phyloP scores from a whole-genome alignment of 257 asterid genomes.

The Penstemon davidsonii region DNA sequence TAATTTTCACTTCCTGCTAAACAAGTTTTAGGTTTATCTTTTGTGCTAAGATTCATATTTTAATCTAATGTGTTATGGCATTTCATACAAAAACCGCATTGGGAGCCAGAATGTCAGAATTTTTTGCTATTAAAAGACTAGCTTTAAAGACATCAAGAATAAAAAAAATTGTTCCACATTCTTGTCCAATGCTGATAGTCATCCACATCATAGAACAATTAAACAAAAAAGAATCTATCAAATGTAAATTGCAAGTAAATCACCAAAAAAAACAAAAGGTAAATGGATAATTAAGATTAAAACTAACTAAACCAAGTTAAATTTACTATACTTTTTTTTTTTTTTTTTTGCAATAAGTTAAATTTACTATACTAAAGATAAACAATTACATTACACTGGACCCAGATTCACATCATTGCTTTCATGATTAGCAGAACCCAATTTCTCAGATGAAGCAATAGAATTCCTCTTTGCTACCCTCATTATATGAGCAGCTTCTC shows the following conservation, averaged over 20 bases:
- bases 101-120: too few species aligned
- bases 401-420: constrained; percentile 53
- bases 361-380: too few species aligned
- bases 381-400: constrained; percentile 13
- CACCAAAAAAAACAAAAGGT: background rate
- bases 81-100: too few species aligned
- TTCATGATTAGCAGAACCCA: constrained; percentile 30
- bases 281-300: background rate
- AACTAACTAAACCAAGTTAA: background rate
- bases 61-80: too few species aligned
- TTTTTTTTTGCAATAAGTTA: too few species aligned
- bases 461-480: constrained; percentile 59
- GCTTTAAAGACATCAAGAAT: background rate
- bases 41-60: too few species aligned
- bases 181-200: background rate
- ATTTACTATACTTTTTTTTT: too few species aligned
- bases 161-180: background rate
- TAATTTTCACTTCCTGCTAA: too few species aligned
- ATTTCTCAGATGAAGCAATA: constrained; percentile 32
- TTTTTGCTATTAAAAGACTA: background rate
- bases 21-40: too few species aligned
- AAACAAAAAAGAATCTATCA: background rate
- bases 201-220: background rate
- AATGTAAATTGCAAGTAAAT: background rate
- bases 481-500: constrained; percentile 93